Evolutionary conservation across 2,329 filamentous ascomycete species (phyloP).

Genomic region (Rutstroemia sydowiana): DNA sequence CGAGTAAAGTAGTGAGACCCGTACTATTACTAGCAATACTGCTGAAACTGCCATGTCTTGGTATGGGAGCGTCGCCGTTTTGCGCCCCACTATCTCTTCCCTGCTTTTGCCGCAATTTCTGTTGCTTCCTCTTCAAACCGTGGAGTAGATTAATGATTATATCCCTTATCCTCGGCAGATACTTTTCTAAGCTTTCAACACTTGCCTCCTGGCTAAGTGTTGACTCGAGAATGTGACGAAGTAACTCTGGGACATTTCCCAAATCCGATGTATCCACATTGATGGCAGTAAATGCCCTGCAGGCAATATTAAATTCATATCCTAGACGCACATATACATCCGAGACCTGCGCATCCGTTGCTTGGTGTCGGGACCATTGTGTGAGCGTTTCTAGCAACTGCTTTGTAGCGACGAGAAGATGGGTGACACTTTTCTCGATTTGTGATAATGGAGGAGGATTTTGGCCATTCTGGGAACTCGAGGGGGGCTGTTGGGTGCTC

Average conservation of each 20-base stretch:
- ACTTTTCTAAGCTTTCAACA: constrained; percentile 86
- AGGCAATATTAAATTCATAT: constrained; percentile 99
- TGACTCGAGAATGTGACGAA: constrained; percentile 87
- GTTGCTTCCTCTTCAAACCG: constrained; percentile 93
- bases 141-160: constrained; percentile 98
- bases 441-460: constrained; percentile 57
- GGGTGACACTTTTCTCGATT: constrained; percentile 98
- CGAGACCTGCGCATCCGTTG: constrained; percentile 90
- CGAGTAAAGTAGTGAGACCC: constrained; percentile 49
- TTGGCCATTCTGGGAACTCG: constrained; percentile 16
- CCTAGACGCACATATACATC: constrained; percentile 96
- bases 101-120: constrained; percentile 66
- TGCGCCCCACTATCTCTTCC: constrained; percentile 37
- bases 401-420: constrained; percentile 94
- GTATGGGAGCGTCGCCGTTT: constrained; percentile 21
- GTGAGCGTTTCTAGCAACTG: constrained; percentile 95
- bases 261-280: constrained; percentile 92
- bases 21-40: constrained; percentile 51
- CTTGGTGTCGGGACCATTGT: constrained; percentile 89
- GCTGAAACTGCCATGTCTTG: constrained; percentile 47
- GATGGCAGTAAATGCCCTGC: constrained; percentile 91
- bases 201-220: constrained; percentile 96
- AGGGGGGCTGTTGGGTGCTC: constrained; percentile 14
- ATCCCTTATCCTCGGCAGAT: constrained; percentile 87
- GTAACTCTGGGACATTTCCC: constrained; percentile 86